Conservation (phyloP, 176 grass and related monocot genomes). For the Cocos nucifera region DNA sequence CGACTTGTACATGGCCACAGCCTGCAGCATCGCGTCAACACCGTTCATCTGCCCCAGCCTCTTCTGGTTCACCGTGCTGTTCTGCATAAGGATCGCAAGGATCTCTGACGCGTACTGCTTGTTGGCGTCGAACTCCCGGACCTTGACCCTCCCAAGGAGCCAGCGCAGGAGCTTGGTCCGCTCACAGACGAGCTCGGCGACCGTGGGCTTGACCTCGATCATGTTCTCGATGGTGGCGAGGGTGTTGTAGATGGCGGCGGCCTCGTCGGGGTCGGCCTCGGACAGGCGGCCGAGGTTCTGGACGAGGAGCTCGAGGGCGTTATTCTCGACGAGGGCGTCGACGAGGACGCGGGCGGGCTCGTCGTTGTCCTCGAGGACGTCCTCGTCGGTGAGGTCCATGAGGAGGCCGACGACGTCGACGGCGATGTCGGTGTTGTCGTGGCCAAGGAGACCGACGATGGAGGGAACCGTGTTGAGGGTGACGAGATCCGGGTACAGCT, state of each 20-base stretch:
- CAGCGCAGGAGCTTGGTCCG: conserved; percentile 74
- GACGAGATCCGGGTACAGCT: conserved; percentile 81
- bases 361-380: conserved; percentile 52
- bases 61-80: conserved; percentile 78
- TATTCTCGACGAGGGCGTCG: conserved; percentile 61
- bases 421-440: conserved; percentile 82
- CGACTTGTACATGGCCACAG: conserved; percentile 89
- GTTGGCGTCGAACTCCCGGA: conserved; percentile 82
- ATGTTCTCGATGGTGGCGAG: conserved; percentile 81
- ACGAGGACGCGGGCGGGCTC: conserved; percentile 49
- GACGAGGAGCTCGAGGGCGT: conserved; percentile 73
- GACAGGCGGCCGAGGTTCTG: conserved; percentile 83
- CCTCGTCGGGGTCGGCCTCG: conserved; percentile 70
- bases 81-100: conserved; percentile 85
- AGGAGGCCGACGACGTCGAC: conserved; percentile 72
- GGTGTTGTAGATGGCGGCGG: conserved; percentile 61
- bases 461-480: conserved; percentile 52
- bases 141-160: conserved; percentile 73
- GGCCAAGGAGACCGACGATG: conserved; percentile 65
- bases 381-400: conserved; percentile 75
- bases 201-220: conserved; percentile 60
- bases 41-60: conserved; percentile 78
- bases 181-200: conserved; percentile 73
- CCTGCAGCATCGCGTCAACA: conserved; percentile 73
- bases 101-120: conserved; percentile 96